phyloP scores from a whole-genome alignment of 192 early-diverging fungal genomes.

The Paraglomus brasilianum region DNA sequence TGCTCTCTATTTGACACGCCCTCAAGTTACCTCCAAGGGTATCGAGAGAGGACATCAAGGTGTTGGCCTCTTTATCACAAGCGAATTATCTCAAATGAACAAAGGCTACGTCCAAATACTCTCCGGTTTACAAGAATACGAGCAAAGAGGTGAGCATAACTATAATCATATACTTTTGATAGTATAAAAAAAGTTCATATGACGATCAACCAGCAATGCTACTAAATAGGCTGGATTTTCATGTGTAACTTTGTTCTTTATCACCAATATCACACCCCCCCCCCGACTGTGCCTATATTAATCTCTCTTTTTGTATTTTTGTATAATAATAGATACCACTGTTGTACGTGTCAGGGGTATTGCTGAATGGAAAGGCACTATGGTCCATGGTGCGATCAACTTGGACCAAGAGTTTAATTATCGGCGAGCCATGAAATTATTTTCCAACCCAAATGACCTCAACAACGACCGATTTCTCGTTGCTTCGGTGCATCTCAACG shows the following conservation, averaged over 20 bases:
- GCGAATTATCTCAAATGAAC: slow-evolving; percentile 27
- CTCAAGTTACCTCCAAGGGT: slow-evolving; percentile 27
- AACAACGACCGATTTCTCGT: slow-evolving; percentile 26
- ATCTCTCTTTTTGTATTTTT: not conserved
- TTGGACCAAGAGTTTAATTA: slow-evolving; percentile 28
- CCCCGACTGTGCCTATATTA: too few species aligned
- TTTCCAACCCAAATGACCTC: slow-evolving; percentile 15
- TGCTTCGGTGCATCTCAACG: slow-evolving; percentile 4
- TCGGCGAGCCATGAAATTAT: slow-evolving; percentile 28
- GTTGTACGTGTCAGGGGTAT: slow-evolving; percentile 18
- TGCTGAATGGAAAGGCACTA: slow-evolving; percentile 29
- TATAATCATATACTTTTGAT: too few species aligned
- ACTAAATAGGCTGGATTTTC: too few species aligned
- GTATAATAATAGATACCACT: slow-evolving; percentile 13
- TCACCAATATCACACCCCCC: too few species aligned
- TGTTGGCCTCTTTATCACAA: slow-evolving; percentile 29
- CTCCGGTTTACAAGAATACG: slow-evolving; percentile 29
- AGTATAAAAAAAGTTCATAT: too few species aligned
- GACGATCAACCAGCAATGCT: too few species aligned
- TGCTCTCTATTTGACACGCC: slow-evolving; percentile 25
- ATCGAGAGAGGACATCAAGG: slow-evolving; percentile 30
- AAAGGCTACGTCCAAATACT: slow-evolving; percentile 28
- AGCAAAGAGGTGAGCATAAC: slow-evolving; percentile 29
- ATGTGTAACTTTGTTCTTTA: too few species aligned
- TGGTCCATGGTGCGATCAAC: slow-evolving; percentile 29